Conservation (phyloP, 2,329 filamentous ascomycete genomes). For the Colletotrichum orbiculare region DNA sequence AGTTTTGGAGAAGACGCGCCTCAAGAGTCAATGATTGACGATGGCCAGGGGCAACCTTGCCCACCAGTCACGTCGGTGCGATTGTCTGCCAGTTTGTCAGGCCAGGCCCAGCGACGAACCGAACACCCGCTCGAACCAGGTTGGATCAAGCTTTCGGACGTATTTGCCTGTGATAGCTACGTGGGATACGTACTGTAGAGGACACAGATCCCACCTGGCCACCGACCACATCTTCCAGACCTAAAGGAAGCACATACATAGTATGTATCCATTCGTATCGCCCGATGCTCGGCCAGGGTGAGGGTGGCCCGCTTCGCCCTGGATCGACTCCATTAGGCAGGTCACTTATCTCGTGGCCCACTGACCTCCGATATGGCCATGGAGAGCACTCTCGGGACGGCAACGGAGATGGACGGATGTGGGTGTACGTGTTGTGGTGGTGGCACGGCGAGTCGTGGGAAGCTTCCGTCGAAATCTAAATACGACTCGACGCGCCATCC, state of each 20-base stretch:
- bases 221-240: too few species aligned
- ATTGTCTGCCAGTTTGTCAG: not conserved
- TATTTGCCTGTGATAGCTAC: slow-evolving; percentile 11
- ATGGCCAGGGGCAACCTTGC: slow-evolving; percentile 11
- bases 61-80: slow-evolving; percentile 20
- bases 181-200: not conserved
- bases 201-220: not conserved
- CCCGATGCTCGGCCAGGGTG: slow-evolving; percentile 24
- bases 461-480: slow-evolving; percentile 18
- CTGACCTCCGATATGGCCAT: slow-evolving; percentile 23
- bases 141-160: slow-evolving; percentile 23
- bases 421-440: not conserved
- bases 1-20: too few species aligned
- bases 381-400: not conserved
- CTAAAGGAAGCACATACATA: too few species aligned
- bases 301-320: slow-evolving; percentile 20
- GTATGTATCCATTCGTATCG: slow-evolving; percentile 13
- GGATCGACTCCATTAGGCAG: slow-evolving; percentile 30
- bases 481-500: slow-evolving; percentile 24
- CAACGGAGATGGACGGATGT: slow-evolving; percentile 1
- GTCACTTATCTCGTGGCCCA: slow-evolving; percentile 30
- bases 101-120: not conserved
- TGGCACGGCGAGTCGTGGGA: not conserved
- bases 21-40: not conserved
- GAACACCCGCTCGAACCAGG: slow-evolving; percentile 6